Evolutionary conservation across 2,329 filamentous ascomycete species (phyloP), one percentile per base, ranked within the genome.

Genomic region (Atkinsonella hypoxylon): DNA sequence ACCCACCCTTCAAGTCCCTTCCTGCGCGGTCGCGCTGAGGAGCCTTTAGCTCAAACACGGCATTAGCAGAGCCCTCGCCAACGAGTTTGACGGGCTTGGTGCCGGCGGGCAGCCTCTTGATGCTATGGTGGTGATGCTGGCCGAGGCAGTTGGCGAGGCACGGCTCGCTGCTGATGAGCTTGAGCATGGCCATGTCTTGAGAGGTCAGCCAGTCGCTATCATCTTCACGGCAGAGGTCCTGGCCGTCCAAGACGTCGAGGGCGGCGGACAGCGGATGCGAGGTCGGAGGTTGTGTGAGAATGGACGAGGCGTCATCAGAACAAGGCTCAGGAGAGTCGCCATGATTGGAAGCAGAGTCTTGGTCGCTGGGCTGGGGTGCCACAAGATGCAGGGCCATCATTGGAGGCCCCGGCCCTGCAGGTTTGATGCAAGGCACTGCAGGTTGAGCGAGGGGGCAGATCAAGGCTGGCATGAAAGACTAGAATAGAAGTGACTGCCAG

Each of bases 11-110:
- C 57, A 65, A 65, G 53, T 62, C 57, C 6, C 58, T 55, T 42
- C 58, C 58, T 41, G 64, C 55, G 38, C 62, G 54, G 49, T 64
- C 57, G 51, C 59, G 58, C 51, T 65, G 59, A 4, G 69, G 65
- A 18, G 73, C 53, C 44, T 70, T 68, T 51, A 86, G 73, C 57
- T 76, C 75, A 60, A 87, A 89, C 55, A 90, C 83, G 48, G 84
- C 76, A 64, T 93, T 91, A 49, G 87, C 86, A 22, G 85, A 82
- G 22, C 87, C 87, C 64, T 93, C 87, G 26, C 75, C 77, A 20
- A 81, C 66, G 51, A 79, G 69, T 48, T 64, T 62, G 47, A 67
- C 55, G 13, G 66, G 64, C 26, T 58, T 63, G 39, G 64, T 62
- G 31, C 64, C 65, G 43, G 53, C 55, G 26, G 67, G 66, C 6